Percentiles rank a stretch among this genome's conserved stretches.
Evolutionary conservation across 2,329 filamentous ascomycete genomes (phyloP).

Genomic region (Cordyceps fumosorosea): DNA sequence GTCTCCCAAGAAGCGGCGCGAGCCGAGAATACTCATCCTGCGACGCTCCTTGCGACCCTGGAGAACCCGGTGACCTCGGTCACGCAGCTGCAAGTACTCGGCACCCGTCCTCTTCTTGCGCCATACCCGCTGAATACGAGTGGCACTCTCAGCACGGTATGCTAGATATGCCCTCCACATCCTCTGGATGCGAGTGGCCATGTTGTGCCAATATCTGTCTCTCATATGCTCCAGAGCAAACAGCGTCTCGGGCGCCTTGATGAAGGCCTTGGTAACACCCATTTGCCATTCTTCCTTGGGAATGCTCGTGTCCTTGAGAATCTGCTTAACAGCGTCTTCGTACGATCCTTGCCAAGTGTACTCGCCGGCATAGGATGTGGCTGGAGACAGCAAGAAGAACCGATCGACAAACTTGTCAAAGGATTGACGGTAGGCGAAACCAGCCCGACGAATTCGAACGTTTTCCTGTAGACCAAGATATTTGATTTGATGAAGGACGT

Average conservation of each 20-base stretch:
- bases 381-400: constrained; percentile 90
- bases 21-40: constrained; percentile 85
- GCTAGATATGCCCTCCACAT: constrained; percentile 95
- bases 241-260: constrained; percentile 94
- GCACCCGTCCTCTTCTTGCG: constrained; percentile 85
- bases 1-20: constrained; percentile 86
- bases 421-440: constrained; percentile 93
- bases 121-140: constrained; percentile 92
- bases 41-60: constrained; percentile 84
- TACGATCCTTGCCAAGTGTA: constrained; percentile 92
- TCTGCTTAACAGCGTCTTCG: constrained; percentile 81
- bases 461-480: constrained; percentile 99
- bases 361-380: constrained; percentile 92
- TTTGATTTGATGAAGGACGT: constrained; percentile 97
- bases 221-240: constrained; percentile 97
- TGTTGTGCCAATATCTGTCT: constrained; percentile 98
- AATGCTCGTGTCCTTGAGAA: constrained; percentile 93
- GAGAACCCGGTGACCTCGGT: constrained; percentile 78
- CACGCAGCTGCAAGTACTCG: constrained; percentile 81
- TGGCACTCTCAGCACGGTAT: constrained; percentile 87
- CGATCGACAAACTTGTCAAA: constrained; percentile 98
- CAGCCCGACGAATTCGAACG: constrained; percentile 90
- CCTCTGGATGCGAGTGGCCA: constrained; percentile 94
- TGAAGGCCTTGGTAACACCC: constrained; percentile 94
- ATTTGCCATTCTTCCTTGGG: constrained; percentile 94